Evolutionary conservation across 305 asterid species (phyloP), one percentile per base, ranked within the genome.

Genomic region (Fraxinus sp.): DNA sequence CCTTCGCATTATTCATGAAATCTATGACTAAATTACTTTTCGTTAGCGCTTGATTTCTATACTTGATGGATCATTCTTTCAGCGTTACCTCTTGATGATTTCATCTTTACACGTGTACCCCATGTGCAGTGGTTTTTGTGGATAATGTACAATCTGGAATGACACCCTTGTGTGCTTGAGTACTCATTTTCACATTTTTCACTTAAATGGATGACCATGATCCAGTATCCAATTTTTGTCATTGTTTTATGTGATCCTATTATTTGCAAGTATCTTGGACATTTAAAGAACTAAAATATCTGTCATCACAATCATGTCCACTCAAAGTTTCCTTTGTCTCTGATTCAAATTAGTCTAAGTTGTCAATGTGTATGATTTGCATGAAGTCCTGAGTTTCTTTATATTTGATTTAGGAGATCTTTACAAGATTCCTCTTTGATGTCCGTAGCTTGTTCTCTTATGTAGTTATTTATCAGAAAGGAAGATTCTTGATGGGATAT

Each of bases 401-500:
- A 35, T 74, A 20, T 64, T 72, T 79, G 26, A 75, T 70, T 72
- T 30, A 76, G 36, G 55, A 80, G 22, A 49, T n/a, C 77, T 10
- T 11, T 59, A 11, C 24, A 59, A 28, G 79, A 20, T 80, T 33
- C 64, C 78, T 82, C 41, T 77, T 44, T 88, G 78, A 72, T 86
- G 82, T 84, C 79, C 64, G 26, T 78, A 52, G 77, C 78, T 72
- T 83, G 70, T 86, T 85, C 78, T 82, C 73, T 81, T 83, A 26
- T 85, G 85, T 83, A 96, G 98, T 87, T 96, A 94, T 87, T 79
- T 94, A 85, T 74, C 93, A 70, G 99, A 94, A 72, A 94, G 99
- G 86, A 94, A 93, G 91, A 96, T 96, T 87, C 95, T 96, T 78
- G 93, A 96, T 83, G 99, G 98, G 71, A 86, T 93, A 82, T 94